Conservation (phyloP, 2,329 filamentous ascomycete genomes). For the Akanthomyces dipterigenus region DNA sequence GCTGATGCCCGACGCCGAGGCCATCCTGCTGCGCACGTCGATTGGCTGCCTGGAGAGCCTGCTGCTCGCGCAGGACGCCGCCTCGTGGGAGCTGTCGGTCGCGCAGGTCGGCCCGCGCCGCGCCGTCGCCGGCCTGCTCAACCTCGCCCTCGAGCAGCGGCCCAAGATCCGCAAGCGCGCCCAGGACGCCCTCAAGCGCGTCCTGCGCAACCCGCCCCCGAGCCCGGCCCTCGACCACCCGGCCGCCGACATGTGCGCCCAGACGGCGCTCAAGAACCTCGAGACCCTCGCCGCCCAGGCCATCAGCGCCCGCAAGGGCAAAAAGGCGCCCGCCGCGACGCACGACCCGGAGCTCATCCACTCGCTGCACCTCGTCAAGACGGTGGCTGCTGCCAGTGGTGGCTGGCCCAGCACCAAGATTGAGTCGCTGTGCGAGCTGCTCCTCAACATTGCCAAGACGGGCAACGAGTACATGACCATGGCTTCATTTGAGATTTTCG, state of each 20-base stretch:
- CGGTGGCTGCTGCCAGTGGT: constrained; percentile 75
- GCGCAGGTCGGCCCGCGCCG: constrained; percentile 78
- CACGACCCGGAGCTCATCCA: constrained; percentile 86
- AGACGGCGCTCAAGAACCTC: constrained; percentile 77
- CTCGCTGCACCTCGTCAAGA: constrained; percentile 85
- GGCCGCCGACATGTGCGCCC: constrained; percentile 91
- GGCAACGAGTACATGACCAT: constrained; percentile 96
- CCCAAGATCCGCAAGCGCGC: constrained; percentile 93
- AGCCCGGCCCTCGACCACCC: constrained; percentile 92
- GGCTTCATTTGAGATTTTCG: constrained; percentile 94
- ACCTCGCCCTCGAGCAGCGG: constrained; percentile 75
- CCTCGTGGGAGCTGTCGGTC: constrained; percentile 80
- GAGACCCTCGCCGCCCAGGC: constrained; percentile 64
- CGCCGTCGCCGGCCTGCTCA: constrained; percentile 79
- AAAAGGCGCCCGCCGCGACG: constrained; percentile 51
- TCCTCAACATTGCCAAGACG: constrained; percentile 81
- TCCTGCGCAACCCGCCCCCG: constrained; percentile 79
- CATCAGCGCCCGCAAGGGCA: constrained; percentile 52
- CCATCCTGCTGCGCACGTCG: constrained; percentile 76
- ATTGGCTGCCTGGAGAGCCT: constrained; percentile 94
- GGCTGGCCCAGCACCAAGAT: constrained; percentile 98
- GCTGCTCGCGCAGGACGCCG: constrained; percentile 77
- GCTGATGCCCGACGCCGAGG: constrained; percentile 73
- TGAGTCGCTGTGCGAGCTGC: constrained; percentile 79
- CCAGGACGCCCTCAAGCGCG: constrained; percentile 77